Percentiles rank a stretch among this genome's conserved stretches.
Evolutionary conservation across 2,329 filamentous ascomycete genomes (phyloP).

Genomic region (Monilinia polystroma): DNA sequence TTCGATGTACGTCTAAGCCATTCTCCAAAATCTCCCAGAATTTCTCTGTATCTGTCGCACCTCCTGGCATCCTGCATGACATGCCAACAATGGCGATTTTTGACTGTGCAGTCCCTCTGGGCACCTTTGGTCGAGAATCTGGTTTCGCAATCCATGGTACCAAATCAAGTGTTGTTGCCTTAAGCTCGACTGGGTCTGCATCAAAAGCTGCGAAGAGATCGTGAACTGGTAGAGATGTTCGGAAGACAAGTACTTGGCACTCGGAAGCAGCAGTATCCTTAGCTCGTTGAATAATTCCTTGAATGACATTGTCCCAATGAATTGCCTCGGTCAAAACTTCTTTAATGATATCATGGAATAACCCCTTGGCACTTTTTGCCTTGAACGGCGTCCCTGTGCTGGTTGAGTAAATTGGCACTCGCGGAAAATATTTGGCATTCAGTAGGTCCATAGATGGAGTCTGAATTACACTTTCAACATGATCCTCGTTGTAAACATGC

Average conservation of each 20-base stretch:
- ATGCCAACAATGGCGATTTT: neutral
- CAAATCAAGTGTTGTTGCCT: neutral
- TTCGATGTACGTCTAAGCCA: conserved; percentile 67
- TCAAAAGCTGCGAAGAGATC: neutral
- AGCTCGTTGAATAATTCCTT: neutral
- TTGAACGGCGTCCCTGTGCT: conserved; percentile 38
- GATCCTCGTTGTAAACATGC: conserved; percentile 43
- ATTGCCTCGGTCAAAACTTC: conserved; percentile 41
- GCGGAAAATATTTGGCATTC: conserved; percentile 21
- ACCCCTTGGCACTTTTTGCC: conserved; percentile 31
- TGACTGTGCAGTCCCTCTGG: conserved; percentile 36
- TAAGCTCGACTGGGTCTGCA: neutral
- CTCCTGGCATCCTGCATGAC: neutral
- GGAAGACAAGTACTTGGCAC: neutral
- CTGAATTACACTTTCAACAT: conserved; percentile 38
- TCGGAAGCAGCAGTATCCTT: neutral
- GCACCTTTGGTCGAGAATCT: neutral
- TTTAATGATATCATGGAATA: conserved; percentile 36
- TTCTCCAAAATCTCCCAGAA: conserved; percentile 70
- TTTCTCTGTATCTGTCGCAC: neutral
- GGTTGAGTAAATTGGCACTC: conserved; percentile 40
- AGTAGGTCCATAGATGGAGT: conserved; percentile 20
- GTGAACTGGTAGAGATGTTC: neutral
- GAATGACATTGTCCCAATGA: conserved; percentile 28
- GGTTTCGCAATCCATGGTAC: neutral